Evolutionary conservation across 352 stramenopile species (phyloP), one percentile per base, ranked within the genome.

Genomic region (Phytophthora europaea): DNA sequence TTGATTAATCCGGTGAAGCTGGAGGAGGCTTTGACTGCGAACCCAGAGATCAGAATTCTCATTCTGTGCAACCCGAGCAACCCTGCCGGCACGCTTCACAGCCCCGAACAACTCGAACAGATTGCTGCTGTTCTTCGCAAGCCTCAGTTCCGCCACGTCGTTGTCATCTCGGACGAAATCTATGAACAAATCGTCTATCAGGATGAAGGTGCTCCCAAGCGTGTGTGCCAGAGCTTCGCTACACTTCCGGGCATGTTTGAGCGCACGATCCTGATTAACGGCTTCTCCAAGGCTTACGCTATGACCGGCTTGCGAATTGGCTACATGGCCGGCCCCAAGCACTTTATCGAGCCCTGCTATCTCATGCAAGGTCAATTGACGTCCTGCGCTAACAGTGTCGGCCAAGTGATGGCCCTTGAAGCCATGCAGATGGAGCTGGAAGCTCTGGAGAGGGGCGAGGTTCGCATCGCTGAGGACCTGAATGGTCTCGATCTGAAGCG

Each of bases 61-160:
- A 98, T 99, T 51, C 76, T 99, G 18, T 99, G 97, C 80, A 99
- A 99, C 80, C 97, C 97, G 4, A 98, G 89, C 58, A 99, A 99
- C 82, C 97, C 97, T 0, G 97, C 95, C 0, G 94, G 94, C n/a
- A 92, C 86, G 31, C 80, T 97, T 13, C 89, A 98, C 56, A 70
- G 70, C 10, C 79, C 81, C 13, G 65, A 85, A 9, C 82, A 88
- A 7, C 66, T 92, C 0, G 80, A 86, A 13, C 53, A 79, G 50
- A 87, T 91, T 47, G 85, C 85, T 28, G 75, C 58, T 0, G 79
- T 92, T 28, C 76, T 92, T 4, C 81, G 80, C 34, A 85, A 89
- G 52, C 82, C 83, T 38, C 72, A 83, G 20, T 89, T 88, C 73
- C 71, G 82, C 28, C 84, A 97, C 43, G 83, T 99, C 12, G 75